Percentiles rank a stretch among this genome's conserved stretches.
Evolutionary conservation across 177 flowering plant species (phyloP).

Genomic region (Telopea speciosissima): DNA sequence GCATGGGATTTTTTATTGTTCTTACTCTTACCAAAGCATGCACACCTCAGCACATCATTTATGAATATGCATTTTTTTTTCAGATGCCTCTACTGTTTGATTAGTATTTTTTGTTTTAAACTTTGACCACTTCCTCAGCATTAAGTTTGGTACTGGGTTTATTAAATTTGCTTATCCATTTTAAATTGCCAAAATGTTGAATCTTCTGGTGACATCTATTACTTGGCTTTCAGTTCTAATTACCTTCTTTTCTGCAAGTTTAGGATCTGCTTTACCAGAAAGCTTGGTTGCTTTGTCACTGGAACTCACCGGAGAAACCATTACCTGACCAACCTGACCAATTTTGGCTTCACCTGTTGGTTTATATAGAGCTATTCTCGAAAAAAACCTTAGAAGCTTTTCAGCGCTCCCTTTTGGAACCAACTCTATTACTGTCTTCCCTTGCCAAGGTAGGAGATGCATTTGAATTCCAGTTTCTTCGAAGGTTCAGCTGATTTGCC

Average conservation of each 20-base stretch:
- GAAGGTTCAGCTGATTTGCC: not conserved
- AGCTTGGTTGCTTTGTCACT: slow-evolving; percentile 1
- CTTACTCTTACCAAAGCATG: too few species aligned
- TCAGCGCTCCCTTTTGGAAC: not conserved
- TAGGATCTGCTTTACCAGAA: slow-evolving; percentile 7
- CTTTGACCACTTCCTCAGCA: too few species aligned
- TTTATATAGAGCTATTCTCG: slow-evolving; percentile 2
- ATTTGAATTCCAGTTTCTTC: not conserved
- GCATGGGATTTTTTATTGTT: too few species aligned
- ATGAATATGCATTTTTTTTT: too few species aligned
- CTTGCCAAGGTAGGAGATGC: slow-evolving; percentile 1
- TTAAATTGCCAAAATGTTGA: too few species aligned
- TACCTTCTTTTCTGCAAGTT: slow-evolving; percentile 8
- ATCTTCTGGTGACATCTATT: slow-evolving; percentile 15
- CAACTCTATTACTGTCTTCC: slow-evolving; percentile 1
- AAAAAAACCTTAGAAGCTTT: not conserved
- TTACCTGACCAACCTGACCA: not conserved
- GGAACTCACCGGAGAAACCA: too few species aligned
- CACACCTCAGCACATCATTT: too few species aligned
- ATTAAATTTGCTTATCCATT: too few species aligned
- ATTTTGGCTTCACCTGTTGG: not conserved
- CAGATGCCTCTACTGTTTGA: too few species aligned
- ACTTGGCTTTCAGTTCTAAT: slow-evolving; percentile 5
- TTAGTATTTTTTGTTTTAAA: too few species aligned
- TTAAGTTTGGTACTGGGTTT: too few species aligned